phyloP scores from a whole-genome alignment of 805 yeast genomes.

The Metschnikowia noctiluminum region DNA sequence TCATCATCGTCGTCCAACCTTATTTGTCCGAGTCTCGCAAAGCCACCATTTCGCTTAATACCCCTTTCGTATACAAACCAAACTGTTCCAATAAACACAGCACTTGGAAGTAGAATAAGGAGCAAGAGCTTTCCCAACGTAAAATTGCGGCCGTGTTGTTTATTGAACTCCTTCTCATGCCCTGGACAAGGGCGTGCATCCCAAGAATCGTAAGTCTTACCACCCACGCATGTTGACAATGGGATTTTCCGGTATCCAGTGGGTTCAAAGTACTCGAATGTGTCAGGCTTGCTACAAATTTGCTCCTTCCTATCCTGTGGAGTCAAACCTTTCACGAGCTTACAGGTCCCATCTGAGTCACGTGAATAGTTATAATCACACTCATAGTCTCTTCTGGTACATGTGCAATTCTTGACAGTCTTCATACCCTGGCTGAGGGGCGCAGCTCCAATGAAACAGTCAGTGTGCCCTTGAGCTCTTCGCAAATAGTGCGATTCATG shows the following conservation, averaged over 20 bases:
- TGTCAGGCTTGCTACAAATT: conserved; percentile 54
- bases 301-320: conserved; percentile 60
- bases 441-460: conserved; percentile 71
- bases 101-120: conserved; percentile 54
- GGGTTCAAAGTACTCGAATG: conserved; percentile 74
- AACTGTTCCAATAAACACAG: conserved; percentile 49
- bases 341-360: conserved; percentile 78
- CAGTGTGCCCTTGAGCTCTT: conserved; percentile 42
- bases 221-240: conserved; percentile 81
- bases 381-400: conserved; percentile 85
- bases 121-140: conserved; percentile 49
- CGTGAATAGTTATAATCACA: conserved; percentile 85
- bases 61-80: conserved; percentile 81
- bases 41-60: conserved; percentile 73
- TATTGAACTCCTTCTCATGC: conserved; percentile 58
- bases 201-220: conserved; percentile 65
- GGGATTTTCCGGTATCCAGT: conserved; percentile 92
- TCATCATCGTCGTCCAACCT: conserved; percentile 68
- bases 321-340: conserved; percentile 67
- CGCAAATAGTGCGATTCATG: conserved; percentile 41
- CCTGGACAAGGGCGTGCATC: conserved; percentile 84
- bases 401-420: conserved; percentile 65
- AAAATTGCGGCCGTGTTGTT: conserved; percentile 51
- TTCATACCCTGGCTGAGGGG: conserved; percentile 55
- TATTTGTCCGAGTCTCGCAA: conserved; percentile 78